Evolutionary conservation across 768 basidiomycete species (phyloP).

Genomic region (Mrakia frigida): DNA sequence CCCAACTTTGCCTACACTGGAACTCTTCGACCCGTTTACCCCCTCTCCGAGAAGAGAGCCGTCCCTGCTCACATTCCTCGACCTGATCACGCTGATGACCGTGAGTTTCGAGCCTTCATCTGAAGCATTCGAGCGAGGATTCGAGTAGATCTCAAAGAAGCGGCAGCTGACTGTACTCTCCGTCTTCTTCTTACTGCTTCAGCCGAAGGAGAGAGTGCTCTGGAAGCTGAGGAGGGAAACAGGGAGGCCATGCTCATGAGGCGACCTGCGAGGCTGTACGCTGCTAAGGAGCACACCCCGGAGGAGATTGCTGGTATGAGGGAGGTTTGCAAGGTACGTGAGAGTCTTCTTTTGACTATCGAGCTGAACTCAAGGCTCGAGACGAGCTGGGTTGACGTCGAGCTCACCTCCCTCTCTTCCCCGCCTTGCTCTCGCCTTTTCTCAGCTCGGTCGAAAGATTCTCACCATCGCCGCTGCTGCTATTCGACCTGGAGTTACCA

Average conservation of each 20-base stretch:
- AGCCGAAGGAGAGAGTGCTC: conserved; percentile 56
- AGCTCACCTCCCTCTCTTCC: not conserved
- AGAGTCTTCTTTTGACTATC: not conserved
- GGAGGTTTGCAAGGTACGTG: conserved; percentile 70
- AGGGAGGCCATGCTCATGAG: conserved; percentile 24
- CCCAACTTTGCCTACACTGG: conserved; percentile 74
- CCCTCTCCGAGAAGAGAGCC: conserved; percentile 67
- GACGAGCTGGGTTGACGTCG: not conserved
- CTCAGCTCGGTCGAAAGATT: conserved; percentile 84
- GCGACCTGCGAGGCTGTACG: conserved; percentile 39
- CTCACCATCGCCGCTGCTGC: conserved; percentile 83
- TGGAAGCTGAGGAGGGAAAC: conserved; percentile 47
- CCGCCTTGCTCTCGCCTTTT: not conserved
- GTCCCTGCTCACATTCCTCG: conserved; percentile 77
- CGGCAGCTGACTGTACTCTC: not conserved
- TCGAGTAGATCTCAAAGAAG: not conserved
- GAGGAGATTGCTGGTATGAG: conserved; percentile 89
- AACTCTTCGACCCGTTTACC: conserved; percentile 72
- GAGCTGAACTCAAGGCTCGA: not conserved
- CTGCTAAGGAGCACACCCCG: conserved; percentile 53
- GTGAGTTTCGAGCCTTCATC: conserved; percentile 43
- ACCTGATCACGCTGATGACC: conserved; percentile 80
- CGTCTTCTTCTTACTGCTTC: not conserved
- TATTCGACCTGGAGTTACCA: conserved; percentile 85
- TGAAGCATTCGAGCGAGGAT: too few species aligned